Percentiles rank a stretch among this genome's conserved stretches.
These are phyloP conservation scores for Lasiodiplodia citricola DNA, from an alignment of 2,329 filamentous ascomycete species.

Conservation along the genomic window DNA sequence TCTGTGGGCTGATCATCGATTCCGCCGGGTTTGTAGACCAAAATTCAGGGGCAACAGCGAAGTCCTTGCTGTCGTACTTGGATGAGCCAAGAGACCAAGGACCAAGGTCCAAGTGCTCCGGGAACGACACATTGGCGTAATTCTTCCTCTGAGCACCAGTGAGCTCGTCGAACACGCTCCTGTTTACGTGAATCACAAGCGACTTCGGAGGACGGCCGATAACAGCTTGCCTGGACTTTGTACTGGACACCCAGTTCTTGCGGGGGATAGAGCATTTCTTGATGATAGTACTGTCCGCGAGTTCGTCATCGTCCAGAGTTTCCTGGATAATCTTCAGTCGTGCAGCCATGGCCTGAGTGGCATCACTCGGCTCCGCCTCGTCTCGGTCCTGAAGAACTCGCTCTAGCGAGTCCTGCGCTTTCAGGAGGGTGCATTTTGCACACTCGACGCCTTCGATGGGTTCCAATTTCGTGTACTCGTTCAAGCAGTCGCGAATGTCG, in stretches of 20 bases:
- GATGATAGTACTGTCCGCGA: conserved; percentile 62
- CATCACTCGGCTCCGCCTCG: conserved; percentile 18
- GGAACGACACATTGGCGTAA: conserved; percentile 77
- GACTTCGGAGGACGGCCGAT: conserved; percentile 82
- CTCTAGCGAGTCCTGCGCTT: conserved; percentile 54
- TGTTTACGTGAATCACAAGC: conserved; percentile 85
- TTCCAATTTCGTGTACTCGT: conserved; percentile 85
- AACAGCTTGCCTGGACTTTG: conserved; percentile 88
- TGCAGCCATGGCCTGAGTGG: neutral
- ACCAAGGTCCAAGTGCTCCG: conserved; percentile 73
- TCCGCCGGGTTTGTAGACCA: conserved; percentile 72
- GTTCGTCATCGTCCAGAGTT: conserved; percentile 79
- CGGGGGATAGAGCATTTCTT: conserved; percentile 55
- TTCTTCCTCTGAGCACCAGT: conserved; percentile 86
- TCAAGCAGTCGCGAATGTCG: conserved; percentile 77
- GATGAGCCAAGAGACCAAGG: conserved; percentile 80
- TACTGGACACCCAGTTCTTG: conserved; percentile 73
- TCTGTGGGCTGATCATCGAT: conserved; percentile 72
- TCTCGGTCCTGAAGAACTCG: conserved; percentile 45
- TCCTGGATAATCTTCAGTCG: conserved; percentile 70
- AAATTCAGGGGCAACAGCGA: conserved; percentile 58
- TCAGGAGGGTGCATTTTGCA: conserved; percentile 82
- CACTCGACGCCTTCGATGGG: conserved; percentile 89
- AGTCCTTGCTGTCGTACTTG: conserved; percentile 35
- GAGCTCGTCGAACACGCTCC: conserved; percentile 85